Percentiles rank a stretch among this genome's conserved stretches.
phyloP scores from a whole-genome alignment of 495 filamentous ascomycete genomes.

The Xanthoparmelia taractica region DNA sequence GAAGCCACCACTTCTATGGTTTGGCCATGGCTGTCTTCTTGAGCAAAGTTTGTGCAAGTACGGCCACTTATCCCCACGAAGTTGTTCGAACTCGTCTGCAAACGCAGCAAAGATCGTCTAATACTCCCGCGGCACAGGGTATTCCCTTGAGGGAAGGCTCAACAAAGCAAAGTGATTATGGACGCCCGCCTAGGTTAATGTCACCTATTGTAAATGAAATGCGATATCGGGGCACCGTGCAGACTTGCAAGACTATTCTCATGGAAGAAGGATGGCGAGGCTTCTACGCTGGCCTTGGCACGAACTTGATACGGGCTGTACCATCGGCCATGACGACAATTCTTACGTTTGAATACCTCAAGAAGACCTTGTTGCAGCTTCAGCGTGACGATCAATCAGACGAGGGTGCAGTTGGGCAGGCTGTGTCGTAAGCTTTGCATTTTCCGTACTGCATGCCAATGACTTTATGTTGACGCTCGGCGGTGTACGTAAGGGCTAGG shows the following conservation, averaged over 20 bases:
- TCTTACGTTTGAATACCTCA: conserved; percentile 88
- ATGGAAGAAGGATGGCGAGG: conserved; percentile 91
- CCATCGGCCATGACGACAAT: conserved; percentile 95
- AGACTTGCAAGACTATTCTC: conserved; percentile 75
- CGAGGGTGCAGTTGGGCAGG: conserved; percentile 21
- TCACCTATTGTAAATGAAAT: conserved; percentile 52
- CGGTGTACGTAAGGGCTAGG: too few relatives aligned
- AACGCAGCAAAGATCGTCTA: conserved; percentile 80
- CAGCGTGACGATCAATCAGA: conserved; percentile 44
- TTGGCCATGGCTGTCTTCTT: conserved; percentile 84
- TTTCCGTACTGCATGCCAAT: background rate
- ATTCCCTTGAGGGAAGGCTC: conserved; percentile 34
- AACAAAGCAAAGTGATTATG: conserved; percentile 33
- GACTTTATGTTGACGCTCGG: too few relatives aligned
- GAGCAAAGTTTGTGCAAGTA: conserved; percentile 90
- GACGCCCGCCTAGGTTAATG: conserved; percentile 39
- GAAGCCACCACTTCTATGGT: conserved; percentile 59
- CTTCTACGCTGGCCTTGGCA: conserved; percentile 96
- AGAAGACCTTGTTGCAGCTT: conserved; percentile 46
- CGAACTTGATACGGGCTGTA: conserved; percentile 92
- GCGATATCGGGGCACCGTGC: conserved; percentile 74
- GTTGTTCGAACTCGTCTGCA: conserved; percentile 60
- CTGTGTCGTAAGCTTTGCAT: conserved; percentile 11
- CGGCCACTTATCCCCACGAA: conserved; percentile 94
- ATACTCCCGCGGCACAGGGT: conserved; percentile 24